Evolutionary conservation across 768 basidiomycete species (phyloP), one percentile per base, ranked within the genome.

Genomic region (Chalciporus piperatus): DNA sequence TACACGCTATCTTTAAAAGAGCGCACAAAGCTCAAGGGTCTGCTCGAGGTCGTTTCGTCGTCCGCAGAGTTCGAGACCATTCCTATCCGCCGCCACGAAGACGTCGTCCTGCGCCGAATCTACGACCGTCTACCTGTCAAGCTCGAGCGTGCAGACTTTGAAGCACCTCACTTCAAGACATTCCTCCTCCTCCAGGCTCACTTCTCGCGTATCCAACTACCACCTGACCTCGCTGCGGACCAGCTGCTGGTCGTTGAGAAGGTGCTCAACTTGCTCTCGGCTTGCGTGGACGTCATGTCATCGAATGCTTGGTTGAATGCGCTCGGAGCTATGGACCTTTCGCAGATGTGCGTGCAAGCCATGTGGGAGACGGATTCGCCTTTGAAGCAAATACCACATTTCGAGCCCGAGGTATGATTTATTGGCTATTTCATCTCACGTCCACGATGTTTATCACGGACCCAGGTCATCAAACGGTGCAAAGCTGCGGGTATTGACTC

Each of bases 61-160:
- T 96, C 97, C 0, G 89, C 92, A 27, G 97, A 98, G 66, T 99
- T 98, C 67, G 97, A 99, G 68, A 75, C 76, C 6, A 87, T 98
- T 50, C 95, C 97, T 10, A 98, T 98, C 60, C 87, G 97, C 25
- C 87, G 92, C 22, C 93, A 96, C 70, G 97, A 98, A 73, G 91
- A 93, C 47, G 64, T 76, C 0, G 70, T 96, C 3, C 81, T 97
- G 9, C 84, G 87, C 39, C 84, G 92, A 9, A 91, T 97, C 54
- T 98, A 98, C 66, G 93, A 98, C 64, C 91, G 95, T 19, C 88
- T 96, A 1, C 96, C 96, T 1, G 96, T 98, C 75, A 98, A 98
- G 73, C 79, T 98, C 38, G 86, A 90, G 44, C 67, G 61, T 11
- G 77, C 74, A 53, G 89, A 98, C 70, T 98, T 92, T 70, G 92